Evolutionary conservation across 306 rosid species (phyloP), one percentile per base, ranked within the genome.

Genomic region (Lathyrus tuberosus): DNA sequence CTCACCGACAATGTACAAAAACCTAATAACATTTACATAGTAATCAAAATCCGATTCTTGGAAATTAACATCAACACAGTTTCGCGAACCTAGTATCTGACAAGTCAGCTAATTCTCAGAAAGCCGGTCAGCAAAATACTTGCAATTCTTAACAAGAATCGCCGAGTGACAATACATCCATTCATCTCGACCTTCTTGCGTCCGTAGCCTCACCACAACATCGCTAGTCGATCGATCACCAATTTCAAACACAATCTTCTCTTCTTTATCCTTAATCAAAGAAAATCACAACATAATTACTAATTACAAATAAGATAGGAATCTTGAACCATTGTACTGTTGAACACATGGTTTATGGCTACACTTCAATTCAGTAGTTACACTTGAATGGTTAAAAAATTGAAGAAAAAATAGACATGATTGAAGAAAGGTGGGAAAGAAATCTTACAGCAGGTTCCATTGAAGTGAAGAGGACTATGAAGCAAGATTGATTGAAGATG

Each of bases 51-150:
- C 85, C 17, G 84, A 80, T 46, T 91, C 96, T 35, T 78, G 90
- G 77, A 96, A 94, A 76, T 81, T 80, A 48, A 94, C 85, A 41
- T 94, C 97, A 56, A 94, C 96, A 60, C 99, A 94, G 82, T 81
- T 80, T 26, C 96, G 92, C 0, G 97, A 94, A 79, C 89, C 96
- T 24, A 94, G 78, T 67, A 91, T 88, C 80, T 91, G 96, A 81
- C 96, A 91, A 6, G 96, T 94, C 51, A 97, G 99, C 97, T 97
- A 94, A 61, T 60, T 82, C 76, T 94, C 96, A 46, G 99, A 94
- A 47, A 94, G 86, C 58, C 97, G 76, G 11, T 94, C 95, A 16
- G 89, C 82, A 47, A 94, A 91, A 72, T 91, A 91, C 81, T 88
- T 84, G 87, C 97, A 87, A 40, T 76, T 86, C 14, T 74, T 82